A percentile compares a stretch with the other conserved stretches of the same genome.
Evolutionary conservation across 495 filamentous ascomycete genomes (phyloP).

Genomic region (Penicillium crystallinum): DNA sequence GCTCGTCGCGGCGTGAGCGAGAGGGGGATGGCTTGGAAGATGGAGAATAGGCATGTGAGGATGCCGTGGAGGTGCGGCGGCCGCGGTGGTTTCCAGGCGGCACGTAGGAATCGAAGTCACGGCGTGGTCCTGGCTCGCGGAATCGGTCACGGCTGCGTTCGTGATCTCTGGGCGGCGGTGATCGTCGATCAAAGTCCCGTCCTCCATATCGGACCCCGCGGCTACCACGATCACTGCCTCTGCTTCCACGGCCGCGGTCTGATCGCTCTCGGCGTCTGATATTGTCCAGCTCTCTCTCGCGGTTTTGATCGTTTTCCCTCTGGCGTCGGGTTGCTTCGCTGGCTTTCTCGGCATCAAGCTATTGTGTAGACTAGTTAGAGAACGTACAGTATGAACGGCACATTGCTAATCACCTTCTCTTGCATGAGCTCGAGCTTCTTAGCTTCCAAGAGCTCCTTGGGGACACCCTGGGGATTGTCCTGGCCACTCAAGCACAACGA

Average conservation of each 20-base stretch:
- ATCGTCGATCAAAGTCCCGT: conserved; percentile 48
- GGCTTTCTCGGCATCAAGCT: conserved; percentile 81
- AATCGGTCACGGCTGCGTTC: conserved; percentile 49
- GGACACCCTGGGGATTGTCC: conserved; percentile 79
- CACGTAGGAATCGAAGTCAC: conserved; percentile 55
- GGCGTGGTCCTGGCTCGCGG: conserved; percentile 48
- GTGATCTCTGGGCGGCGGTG: conserved; percentile 56
- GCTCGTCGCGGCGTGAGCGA: conserved; percentile 25
- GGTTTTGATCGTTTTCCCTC: conserved; percentile 57
- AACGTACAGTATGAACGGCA: neutral
- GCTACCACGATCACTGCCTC: conserved; percentile 37
- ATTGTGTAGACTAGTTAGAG: conserved; percentile 12
- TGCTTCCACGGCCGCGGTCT: conserved; percentile 58
- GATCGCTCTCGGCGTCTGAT: conserved; percentile 68
- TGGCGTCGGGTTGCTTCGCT: conserved; percentile 68
- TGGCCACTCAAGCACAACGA: conserved; percentile 85
- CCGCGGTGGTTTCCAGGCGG: conserved; percentile 37
- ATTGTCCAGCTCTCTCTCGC: conserved; percentile 57
- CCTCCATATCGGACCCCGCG: conserved; percentile 47
- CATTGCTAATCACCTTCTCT: conserved; percentile 62
- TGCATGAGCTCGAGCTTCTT: conserved; percentile 93
- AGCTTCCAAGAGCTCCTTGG: conserved; percentile 88
- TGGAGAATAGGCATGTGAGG: conserved; percentile 34
- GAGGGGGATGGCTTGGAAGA: conserved; percentile 26
- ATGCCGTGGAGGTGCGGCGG: conserved; percentile 33